phyloP scores from a whole-genome alignment of 139 green algal genomes.

The Microglena sp. region DNA sequence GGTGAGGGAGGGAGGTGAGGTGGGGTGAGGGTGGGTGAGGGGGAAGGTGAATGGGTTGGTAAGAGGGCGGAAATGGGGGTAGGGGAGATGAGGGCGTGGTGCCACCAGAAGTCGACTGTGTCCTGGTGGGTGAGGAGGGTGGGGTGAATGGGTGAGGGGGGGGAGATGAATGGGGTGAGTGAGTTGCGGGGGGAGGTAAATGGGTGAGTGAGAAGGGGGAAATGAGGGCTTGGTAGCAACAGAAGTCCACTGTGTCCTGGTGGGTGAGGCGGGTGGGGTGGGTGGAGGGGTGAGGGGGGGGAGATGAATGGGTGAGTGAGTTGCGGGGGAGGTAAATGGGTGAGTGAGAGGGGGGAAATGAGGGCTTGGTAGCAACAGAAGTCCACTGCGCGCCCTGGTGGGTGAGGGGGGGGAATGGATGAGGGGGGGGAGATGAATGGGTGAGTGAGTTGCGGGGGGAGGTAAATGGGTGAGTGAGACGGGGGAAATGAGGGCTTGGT shows the following conservation, averaged over 20 bases:
- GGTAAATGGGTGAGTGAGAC: too few relatives aligned
- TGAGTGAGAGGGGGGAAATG: slow-evolving; percentile 21
- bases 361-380: slow-evolving; percentile 67
- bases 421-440: neutral
- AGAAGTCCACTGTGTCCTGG: slow-evolving; percentile 51
- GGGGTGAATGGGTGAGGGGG: slow-evolving; percentile 2
- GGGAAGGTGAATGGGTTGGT: too few relatives aligned
- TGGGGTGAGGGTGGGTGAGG: too few relatives aligned
- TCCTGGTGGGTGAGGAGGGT: slow-evolving; percentile 3
- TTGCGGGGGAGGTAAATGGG: too few relatives aligned
- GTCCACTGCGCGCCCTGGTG: slow-evolving; percentile 34
- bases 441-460: neutral
- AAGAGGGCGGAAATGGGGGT: slow-evolving; percentile 14
- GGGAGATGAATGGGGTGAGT: neutral
- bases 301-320: neutral
- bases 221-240: slow-evolving; percentile 58
- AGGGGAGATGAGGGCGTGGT: slow-evolving; percentile 59
- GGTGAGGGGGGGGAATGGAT: too few relatives aligned
- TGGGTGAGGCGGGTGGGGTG: too few relatives aligned
- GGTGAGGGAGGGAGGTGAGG: too few relatives aligned
- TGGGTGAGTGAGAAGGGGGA: slow-evolving; percentile 11
- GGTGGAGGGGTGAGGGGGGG: neutral
- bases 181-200: too few relatives aligned
- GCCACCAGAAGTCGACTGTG: slow-evolving; percentile 62
- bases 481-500: slow-evolving; percentile 38